phyloP scores from a whole-genome alignment of 495 filamentous ascomycete genomes.

The Oidiodendron maius region DNA sequence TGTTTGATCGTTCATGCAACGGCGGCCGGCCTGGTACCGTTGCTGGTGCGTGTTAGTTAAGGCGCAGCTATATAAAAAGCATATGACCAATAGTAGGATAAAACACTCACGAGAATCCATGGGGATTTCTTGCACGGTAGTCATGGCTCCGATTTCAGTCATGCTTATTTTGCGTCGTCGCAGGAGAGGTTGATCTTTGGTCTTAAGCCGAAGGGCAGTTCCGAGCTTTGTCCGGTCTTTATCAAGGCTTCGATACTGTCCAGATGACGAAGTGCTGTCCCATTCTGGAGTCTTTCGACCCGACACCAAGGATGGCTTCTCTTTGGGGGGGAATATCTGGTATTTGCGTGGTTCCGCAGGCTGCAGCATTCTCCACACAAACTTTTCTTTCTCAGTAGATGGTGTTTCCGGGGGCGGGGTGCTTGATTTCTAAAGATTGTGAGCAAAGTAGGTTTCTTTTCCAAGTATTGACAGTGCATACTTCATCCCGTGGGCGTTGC shows the following conservation, averaged over 20 bases:
- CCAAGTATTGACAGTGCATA: constrained; percentile 7
- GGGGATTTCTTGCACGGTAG: constrained; percentile 57
- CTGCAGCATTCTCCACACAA: constrained; percentile 48
- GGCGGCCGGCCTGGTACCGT: constrained; percentile 67
- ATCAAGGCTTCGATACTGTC: constrained; percentile 32
- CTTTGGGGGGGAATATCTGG: constrained; percentile 44
- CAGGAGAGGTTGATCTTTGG: constrained; percentile 44
- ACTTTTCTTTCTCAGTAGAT: constrained; percentile 31
- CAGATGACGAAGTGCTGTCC: constrained; percentile 42
- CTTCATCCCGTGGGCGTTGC: constrained; percentile 12
- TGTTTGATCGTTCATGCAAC: constrained; percentile 61
- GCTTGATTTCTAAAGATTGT: constrained; percentile 21
- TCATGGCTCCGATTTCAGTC: constrained; percentile 60
- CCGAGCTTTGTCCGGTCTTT: constrained; percentile 34
- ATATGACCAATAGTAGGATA: constrained; percentile 18
- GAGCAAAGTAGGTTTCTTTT: not conserved
- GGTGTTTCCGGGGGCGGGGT: constrained; percentile 28
- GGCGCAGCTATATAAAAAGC: not conserved
- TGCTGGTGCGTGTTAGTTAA: constrained; percentile 56
- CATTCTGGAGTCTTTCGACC: constrained; percentile 42
- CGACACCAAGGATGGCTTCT: constrained; percentile 23
- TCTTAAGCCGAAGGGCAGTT: constrained; percentile 35
- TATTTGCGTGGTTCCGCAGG: constrained; percentile 39
- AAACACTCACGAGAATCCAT: constrained; percentile 68
- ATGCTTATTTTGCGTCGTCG: constrained; percentile 57